Evolutionary conservation across 768 basidiomycete species (phyloP), one percentile per base, ranked within the genome.

Genomic region (Tylopilus plumbeoviolaceoides): DNA sequence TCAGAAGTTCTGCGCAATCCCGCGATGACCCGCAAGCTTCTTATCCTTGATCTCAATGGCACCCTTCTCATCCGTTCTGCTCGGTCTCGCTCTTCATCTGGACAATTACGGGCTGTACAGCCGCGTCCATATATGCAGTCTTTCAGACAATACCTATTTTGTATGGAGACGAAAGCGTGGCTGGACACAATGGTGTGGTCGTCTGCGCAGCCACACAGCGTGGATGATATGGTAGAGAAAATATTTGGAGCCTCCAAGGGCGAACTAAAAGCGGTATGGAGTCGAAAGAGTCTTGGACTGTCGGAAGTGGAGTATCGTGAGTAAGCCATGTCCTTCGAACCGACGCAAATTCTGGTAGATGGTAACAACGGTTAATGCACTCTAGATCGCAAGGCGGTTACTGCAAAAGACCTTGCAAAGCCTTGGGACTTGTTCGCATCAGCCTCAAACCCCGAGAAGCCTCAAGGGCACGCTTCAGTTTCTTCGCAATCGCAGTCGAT

Each of bases 101-200:
- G 56, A 40, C 59, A 58, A 27, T 63, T 73, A 7, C 78, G 79
- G 8, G 52, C 68, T 1, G 74, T 77, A 7, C 71, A 87, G 58
- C 81, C 79, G 2, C 75, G 89, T 15, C 87, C 89, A 0, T 92
- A 84, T 65, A 73, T 91, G 59, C 52, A 68, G 5, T 66, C 84
- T 2, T 87, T 91, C 59, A 63, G 75, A 5, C 65, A 75, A 3
- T 91, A 87, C 61, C 68, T 91, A 2, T 83, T 89, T 58, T 80
- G 83, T 45, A 70, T 77, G 0, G 58, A 72, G 17, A 89, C 84
- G n/a, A 72, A 69, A 31, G 60, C 62, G 14, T 90, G 88, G 86
- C 75, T 91, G 18, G 87, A 91, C 53, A 83, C 86, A 5, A 92
- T 92, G 87, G 79, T 94, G 5, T 94, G 91, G 91, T 89, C 86